These are phyloP conservation scores for Mucor lusitanicus DNA, from an alignment of 371 early-diverging fungal genomes.

Conservation along the genomic window DNA sequence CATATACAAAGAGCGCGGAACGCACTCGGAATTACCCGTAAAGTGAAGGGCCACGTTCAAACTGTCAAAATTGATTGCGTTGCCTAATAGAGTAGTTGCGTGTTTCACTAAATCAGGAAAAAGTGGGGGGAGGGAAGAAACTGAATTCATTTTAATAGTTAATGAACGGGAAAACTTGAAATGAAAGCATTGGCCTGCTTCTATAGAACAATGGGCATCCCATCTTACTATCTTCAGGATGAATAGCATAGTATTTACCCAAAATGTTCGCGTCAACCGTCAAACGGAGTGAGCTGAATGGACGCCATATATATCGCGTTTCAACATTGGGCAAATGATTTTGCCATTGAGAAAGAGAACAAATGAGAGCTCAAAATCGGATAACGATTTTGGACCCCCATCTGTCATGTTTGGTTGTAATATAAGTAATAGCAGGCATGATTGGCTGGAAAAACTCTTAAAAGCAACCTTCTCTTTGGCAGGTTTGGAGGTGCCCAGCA, in stretches of 20 bases:
- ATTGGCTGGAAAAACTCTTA: background rate
- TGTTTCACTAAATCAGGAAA: background rate
- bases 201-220: background rate
- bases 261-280: background rate
- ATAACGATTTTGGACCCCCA: background rate
- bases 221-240: background rate
- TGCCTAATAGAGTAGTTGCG: background rate
- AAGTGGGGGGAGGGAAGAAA: background rate
- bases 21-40: background rate
- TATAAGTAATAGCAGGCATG: background rate
- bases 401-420: background rate
- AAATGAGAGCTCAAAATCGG: background rate
- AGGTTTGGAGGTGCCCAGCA: background rate
- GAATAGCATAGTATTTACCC: background rate
- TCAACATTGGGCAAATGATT: background rate
- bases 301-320: background rate
- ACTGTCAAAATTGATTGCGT: background rate
- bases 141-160: background rate
- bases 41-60: background rate
- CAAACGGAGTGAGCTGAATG: background rate
- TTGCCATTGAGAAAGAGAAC: background rate
- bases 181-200: background rate
- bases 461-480: background rate
- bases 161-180: background rate
- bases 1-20: background rate